Evolutionary conservation across 257 asterid species (phyloP), one percentile per base, ranked within the genome.

Genomic region (Verbascum thapsus): DNA sequence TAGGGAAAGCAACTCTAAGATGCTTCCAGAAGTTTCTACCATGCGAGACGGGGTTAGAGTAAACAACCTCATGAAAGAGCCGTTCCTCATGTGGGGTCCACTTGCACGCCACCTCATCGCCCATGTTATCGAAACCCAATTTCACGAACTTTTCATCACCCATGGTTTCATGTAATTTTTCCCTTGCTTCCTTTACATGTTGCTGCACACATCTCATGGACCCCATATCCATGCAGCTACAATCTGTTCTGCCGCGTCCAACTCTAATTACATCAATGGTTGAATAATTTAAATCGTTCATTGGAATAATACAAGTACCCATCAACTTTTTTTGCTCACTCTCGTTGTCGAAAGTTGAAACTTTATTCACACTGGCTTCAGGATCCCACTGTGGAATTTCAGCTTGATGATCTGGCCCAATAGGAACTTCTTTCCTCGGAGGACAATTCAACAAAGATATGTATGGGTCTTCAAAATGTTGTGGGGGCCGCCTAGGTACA

Each of bases 121-220:
- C 99, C 94, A 78, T 87, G 18, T 80, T 75, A 53, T 58, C 57
- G 43, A 92, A 79, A 17, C 99, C 97, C 75, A 92, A 64, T 40
- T 74, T 81, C 17, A 53, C 7, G 40, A 85, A 89, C 13, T 20
- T 69, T 30, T 75, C 72, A 15, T 50, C 69, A 7, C 95, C 88
- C 32, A 92, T 45, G 19, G 63, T 72, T 63, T 61, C 79, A 16
- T 69, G 68, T 18, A 89, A 58, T 48, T 68, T 81, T 45, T 77
- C 85, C 71, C 95, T 80, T 23, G 89, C 87, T 78, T 89, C 91
- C 7, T 63, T 61, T 16, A 86, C 72, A 47, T 87, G 96, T 53
- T 80, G 91, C 69, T 71, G 84, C 47, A 83, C 94, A 44, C 99
- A 92, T 71, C 95, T 79, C 49, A 83, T 71, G 59, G 99, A 89